Base-by-base conservation (phyloP, 306 rosid species). In the Inga leiocalycina region DNA sequence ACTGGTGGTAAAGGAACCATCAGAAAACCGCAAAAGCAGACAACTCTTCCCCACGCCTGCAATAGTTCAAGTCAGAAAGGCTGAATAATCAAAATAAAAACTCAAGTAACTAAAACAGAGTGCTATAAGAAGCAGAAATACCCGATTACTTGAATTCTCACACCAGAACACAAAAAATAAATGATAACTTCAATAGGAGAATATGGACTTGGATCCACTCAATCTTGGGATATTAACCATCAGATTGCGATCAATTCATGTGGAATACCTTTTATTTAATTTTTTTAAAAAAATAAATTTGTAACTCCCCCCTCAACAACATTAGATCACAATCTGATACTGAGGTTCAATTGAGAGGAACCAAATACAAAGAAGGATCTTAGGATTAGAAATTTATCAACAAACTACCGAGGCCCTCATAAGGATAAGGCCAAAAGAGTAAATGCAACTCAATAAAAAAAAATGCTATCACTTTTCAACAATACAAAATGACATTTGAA, bases 21-120 rank as follows among this genome's bases (percentile, higher is more conserved):
- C 98, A 84, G 97, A 94, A 87, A 94, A 94, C 19, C 98, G 95
- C 88, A 94, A 87, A 83, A 94, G 98, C 89, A 94, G 89, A 87
- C 97, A 94, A 91, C 97, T 92, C 89, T 94, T 94, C 82, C 98
- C 98, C 88, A 94, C 97, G 86, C 98, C 98, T 92, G 90, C 86
- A 89, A 81, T 37, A 73, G 75, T 82, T 81, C 61, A 12, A 77
- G 56, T 61, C 41, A 78, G 80, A 59, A 67, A 67, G 57, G 8
- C 54, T 48, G 43, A 76, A 74, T 9, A 30, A 81, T 64, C 24
- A 34, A 65, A 43, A 67, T 64, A 70, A 39, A 69, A 39, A 13
- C 48, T 41, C 32, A 69, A 3, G 15, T 39, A 39, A 17, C 74
- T 39, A 19, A 10, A 17, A 37, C 48, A 68, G n/a, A 34, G 45